Conservation (phyloP, 2,329 filamentous ascomycete genomes). For the Zymoseptoria crescenta region DNA sequence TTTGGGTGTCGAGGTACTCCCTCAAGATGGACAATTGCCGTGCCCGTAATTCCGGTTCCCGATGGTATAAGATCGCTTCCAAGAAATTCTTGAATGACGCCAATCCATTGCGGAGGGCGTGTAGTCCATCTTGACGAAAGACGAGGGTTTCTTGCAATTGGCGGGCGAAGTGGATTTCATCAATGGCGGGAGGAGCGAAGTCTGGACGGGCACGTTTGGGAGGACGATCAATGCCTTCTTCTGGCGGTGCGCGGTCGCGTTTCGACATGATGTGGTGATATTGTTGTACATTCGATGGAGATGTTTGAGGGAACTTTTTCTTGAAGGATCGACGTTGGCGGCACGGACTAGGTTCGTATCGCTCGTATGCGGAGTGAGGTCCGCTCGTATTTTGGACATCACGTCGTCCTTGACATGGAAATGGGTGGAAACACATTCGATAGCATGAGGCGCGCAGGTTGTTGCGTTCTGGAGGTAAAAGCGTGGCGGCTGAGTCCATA, state of each 20-base stretch:
- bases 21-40: constrained; percentile 53
- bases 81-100: constrained; percentile 65
- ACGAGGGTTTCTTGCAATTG: constrained; percentile 62
- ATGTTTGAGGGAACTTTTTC: neutral
- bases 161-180: constrained; percentile 54
- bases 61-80: constrained; percentile 52
- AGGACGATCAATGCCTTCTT: constrained; percentile 20
- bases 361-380: neutral
- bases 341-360: neutral
- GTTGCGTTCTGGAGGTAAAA: too few species aligned
- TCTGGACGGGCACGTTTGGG: constrained; percentile 26
- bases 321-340: neutral
- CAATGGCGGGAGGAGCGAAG: constrained; percentile 43
- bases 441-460: too few species aligned
- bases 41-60: constrained; percentile 43
- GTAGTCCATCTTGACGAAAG: constrained; percentile 60
- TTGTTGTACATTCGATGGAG: neutral
- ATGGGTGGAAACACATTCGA: too few species aligned
- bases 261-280: constrained; percentile 22
- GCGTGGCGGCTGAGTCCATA: too few species aligned
- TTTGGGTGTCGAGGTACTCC: constrained; percentile 60
- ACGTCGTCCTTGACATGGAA: too few species aligned
- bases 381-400: too few species aligned
- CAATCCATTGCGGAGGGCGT: constrained; percentile 60
- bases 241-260: constrained; percentile 10